Evolutionary conservation across 148 eudicot genomes (phyloP), one percentile per base, ranked within the genome.

Genomic region (Cornus florida): DNA sequence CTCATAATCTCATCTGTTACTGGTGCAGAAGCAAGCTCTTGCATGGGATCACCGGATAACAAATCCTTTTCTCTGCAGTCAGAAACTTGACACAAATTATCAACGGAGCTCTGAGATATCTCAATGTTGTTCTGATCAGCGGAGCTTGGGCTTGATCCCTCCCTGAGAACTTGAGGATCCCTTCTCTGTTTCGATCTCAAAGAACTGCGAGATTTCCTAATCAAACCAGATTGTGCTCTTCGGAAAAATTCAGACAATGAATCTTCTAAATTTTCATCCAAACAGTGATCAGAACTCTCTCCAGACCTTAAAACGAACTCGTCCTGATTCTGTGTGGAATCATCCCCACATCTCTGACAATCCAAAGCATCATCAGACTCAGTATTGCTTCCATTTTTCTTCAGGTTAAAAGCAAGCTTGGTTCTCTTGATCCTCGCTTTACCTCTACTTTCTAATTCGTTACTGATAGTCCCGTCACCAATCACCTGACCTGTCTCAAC

Each of bases 161-260:
- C 88, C 77, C 75, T 73, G 1, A 71, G 67, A 46, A 23, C 72
- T 62, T 75, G 84, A 81, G 66, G 79, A 64, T 73, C 86, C 84
- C 53, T 81, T 75, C 73, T 86, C 69, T 38, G 73, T 76, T 89
- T 91, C 69, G 77, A 79, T 75, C 74, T 85, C 56, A 83, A 81
- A 75, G 73, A 69, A 74, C 76, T 75, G 43, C 80, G 87, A 43
- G 86, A 79, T 82, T 90, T 92, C 78, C 78, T 87, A 31, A 38
- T 75, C 48, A 75, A 81, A 64, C 87, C 91, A 82, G 92, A 84
- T 69, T 89, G 93, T 28, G 86, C 92, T 83, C 92, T 93, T 67
- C 69, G 88, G 39, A 95, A 76, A 70, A 88, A 85, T 67, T 87
- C 87, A 73, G 97, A 93, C 76, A 93, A 74, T 3, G 97, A 85